Conservation (phyloP, 2,329 filamentous ascomycete genomes). For the Trichoderma asperellum region DNA sequence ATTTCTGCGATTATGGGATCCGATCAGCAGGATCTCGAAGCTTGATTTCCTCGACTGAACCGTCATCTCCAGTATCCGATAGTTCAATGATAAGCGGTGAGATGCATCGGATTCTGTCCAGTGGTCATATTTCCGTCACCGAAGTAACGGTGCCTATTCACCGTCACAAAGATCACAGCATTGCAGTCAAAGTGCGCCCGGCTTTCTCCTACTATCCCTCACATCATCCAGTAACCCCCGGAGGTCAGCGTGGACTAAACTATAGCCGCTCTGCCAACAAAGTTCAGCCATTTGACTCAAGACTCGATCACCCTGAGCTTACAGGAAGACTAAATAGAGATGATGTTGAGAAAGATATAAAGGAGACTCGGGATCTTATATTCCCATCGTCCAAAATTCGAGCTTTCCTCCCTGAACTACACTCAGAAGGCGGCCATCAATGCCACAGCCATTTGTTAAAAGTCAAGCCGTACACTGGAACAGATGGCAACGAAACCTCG, state of each 20-base stretch:
- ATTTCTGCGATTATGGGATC: conserved; percentile 33
- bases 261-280: conserved; percentile 31
- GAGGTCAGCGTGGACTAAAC: conserved; percentile 16
- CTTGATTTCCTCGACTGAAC: conserved; percentile 19
- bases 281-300: conserved; percentile 30
- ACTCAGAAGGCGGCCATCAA: not conserved
- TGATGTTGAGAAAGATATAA: not conserved
- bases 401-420: conserved; percentile 10
- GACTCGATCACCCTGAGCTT: not conserved
- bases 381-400: conserved; percentile 26
- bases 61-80: conserved; percentile 32
- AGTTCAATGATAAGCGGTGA: conserved; percentile 30
- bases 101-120: conserved; percentile 31
- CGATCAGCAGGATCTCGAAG: conserved; percentile 4
- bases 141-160: conserved; percentile 30
- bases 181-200: conserved; percentile 37
- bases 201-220: conserved; percentile 31
- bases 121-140: conserved; percentile 28
- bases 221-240: conserved; percentile 18
- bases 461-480: conserved; percentile 16
- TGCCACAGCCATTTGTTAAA: conserved; percentile 8
- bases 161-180: conserved; percentile 33
- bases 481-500: not conserved
- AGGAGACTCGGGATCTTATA: not conserved
- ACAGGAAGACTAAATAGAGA: not conserved